phyloP scores from a whole-genome alignment of 768 basidiomycete species.

The Phlegmacium glaucopus region DNA sequence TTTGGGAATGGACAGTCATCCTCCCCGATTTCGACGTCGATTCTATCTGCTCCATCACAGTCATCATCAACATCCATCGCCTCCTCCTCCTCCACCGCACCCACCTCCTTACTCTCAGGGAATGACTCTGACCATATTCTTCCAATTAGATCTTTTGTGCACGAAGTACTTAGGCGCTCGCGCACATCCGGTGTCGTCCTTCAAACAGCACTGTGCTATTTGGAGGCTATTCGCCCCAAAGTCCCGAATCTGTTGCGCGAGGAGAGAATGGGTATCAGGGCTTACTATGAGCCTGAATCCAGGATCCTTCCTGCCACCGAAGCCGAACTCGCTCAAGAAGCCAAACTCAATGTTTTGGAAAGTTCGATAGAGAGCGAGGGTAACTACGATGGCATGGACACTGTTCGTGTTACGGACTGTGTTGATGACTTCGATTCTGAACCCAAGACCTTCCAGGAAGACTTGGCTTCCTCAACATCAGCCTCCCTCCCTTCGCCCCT shows the following conservation, averaged over 20 bases:
- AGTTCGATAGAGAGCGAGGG: slow-evolving; percentile 4
- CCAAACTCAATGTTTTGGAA: slow-evolving; percentile 26
- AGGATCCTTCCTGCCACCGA: slow-evolving; percentile 41
- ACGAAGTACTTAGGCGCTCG: slow-evolving; percentile 85
- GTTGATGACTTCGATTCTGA: slow-evolving; percentile 17
- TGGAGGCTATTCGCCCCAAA: slow-evolving; percentile 76
- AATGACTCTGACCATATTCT: slow-evolving; percentile 33
- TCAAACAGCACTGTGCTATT: slow-evolving; percentile 84
- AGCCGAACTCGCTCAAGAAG: slow-evolving; percentile 40
- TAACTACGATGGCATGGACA: slow-evolving; percentile 34
- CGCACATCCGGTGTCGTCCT: slow-evolving; percentile 80
- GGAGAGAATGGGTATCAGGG: slow-evolving; percentile 44
- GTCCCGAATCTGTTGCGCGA: slow-evolving; percentile 58
- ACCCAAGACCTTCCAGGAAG: slow-evolving; percentile 8
- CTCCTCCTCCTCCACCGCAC: neutral
- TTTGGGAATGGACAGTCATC: no score
- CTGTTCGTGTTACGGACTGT: slow-evolving; percentile 38
- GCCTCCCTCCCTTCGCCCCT: slow-evolving; percentile 70
- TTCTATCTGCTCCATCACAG: neutral
- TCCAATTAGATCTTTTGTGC: slow-evolving; percentile 76
- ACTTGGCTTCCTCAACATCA: slow-evolving; percentile 17
- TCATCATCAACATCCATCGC: slow-evolving; percentile 15
- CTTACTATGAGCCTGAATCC: slow-evolving; percentile 38
- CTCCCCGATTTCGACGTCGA: no score
- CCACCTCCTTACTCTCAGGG: neutral